phyloP scores from a whole-genome alignment of 1,139 yeast species.

The Meyerozyma elateridarum region DNA sequence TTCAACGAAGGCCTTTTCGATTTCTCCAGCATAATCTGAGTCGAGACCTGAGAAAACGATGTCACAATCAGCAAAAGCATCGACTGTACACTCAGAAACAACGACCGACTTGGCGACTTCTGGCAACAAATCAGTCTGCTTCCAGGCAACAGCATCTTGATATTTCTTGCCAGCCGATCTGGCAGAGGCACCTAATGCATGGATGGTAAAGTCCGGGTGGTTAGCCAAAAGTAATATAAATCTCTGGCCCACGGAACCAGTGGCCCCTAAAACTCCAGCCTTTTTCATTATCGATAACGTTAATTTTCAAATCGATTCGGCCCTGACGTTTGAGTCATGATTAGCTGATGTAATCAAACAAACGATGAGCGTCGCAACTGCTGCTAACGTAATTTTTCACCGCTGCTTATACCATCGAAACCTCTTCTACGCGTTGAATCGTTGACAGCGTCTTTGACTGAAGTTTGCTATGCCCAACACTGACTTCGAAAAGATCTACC shows the following conservation, averaged over 20 bases:
- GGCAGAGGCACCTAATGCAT: constrained; percentile 86
- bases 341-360: background rate
- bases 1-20: constrained; percentile 79
- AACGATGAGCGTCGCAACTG: background rate
- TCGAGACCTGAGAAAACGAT: constrained; percentile 94
- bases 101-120: constrained; percentile 53
- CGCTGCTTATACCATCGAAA: too few species aligned
- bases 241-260: constrained; percentile 97
- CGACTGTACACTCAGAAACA: constrained; percentile 76
- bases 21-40: constrained; percentile 87
- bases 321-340: too few species aligned
- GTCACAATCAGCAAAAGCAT: constrained; percentile 81
- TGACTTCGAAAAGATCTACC: constrained; percentile 81
- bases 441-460: too few species aligned
- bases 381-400: background rate
- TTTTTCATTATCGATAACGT: constrained; percentile 26
- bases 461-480: constrained; percentile 43
- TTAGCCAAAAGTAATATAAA: constrained; percentile 77
- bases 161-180: constrained; percentile 92
- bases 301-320: too few species aligned
- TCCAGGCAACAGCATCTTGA: constrained; percentile 87
- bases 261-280: constrained; percentile 94
- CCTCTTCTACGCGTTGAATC: constrained; percentile 3
- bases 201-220: constrained; percentile 86
- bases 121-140: constrained; percentile 84